Conservation (phyloP, 148 eudicot species). For the Rhododendron vialii region DNA sequence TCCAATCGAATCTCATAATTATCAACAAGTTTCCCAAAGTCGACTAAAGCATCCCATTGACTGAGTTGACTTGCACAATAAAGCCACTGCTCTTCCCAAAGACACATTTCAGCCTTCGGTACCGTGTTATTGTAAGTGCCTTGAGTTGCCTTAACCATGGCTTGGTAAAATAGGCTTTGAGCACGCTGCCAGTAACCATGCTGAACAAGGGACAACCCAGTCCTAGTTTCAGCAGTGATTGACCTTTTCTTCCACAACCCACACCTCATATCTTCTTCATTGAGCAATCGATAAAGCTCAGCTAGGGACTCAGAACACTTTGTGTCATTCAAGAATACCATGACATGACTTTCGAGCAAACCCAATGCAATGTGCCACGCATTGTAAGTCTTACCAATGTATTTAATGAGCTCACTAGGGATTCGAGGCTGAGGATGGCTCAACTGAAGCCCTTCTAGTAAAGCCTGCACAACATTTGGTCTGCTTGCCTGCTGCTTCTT, state of each 20-base stretch:
- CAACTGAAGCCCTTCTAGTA: conserved; percentile 94
- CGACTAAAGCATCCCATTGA: conserved; percentile 93
- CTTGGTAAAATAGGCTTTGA: conserved; percentile 93
- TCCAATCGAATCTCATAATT: conserved; percentile 90
- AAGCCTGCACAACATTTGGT: conserved; percentile 98
- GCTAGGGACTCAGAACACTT: conserved; percentile 97
- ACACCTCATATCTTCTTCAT: conserved; percentile 99
- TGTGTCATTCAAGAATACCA: conserved; percentile 83
- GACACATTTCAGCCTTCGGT: conserved; percentile 99
- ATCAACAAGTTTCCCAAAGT: conserved; percentile 88
- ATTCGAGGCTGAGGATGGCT: conserved; percentile 99
- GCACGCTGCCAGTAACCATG: conserved; percentile 99
- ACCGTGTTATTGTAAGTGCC: conserved; percentile 94
- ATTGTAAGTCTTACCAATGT: conserved; percentile 94
- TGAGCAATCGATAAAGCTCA: conserved; percentile 92
- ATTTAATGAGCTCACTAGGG: conserved; percentile 98
- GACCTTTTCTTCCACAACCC: conserved; percentile 97
- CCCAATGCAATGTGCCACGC: conserved; percentile 98
- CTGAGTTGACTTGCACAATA: conserved; percentile 91
- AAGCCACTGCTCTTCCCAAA: conserved; percentile 99
- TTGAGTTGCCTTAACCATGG: conserved; percentile 97
- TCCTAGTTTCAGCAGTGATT: conserved; percentile 85
- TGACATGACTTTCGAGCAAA: conserved; percentile 95
- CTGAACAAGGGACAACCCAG: conserved; percentile 96
- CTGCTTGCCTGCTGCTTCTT: conserved; percentile 83